Evolutionary conservation across 1,284 basidiomycete species (phyloP), one percentile per base, ranked within the genome.

Genomic region (Cryptococcus neoformans): DNA sequence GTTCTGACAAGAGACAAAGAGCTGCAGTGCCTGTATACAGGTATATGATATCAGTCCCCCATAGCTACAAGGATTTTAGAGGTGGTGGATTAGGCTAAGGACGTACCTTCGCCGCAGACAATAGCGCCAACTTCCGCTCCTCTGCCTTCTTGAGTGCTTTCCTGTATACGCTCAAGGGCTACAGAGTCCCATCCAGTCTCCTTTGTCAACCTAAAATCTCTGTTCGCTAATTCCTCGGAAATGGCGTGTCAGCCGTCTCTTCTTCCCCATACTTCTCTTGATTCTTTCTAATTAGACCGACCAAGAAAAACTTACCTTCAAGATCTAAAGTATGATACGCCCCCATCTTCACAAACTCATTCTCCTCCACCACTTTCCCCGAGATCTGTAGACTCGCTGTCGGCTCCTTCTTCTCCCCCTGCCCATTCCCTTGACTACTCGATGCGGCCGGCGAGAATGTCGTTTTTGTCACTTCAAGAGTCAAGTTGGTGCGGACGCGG

Each of bases 111-210:
- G 40, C 96, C 95, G 59, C 92, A 92, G 1, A 99, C 91, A 14
- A 99, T 84, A 0, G 96, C 96, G 8, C 90, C 96, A 1, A 99
- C 90, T 74, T 99, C 95, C 2, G 96, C 96, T 0, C 94, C 92
- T 66, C 88, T 82, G 17, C 92, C 93, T n/a, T 91, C 92, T 49
- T 90, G 82, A 56, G 90, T 92, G 39, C 92, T 85, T 66, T 99
- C 96, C 53, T 88, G 82, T 0, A 99, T 84, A 34, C 94, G 82
- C 51, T 87, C 83, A 21, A 90, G 75, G 6, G 93, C 88, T 53
- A 99, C 80, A 57, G 87, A 89, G 72, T 99, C 96, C 96, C 96
- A 99, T 34, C 83, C 81, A 52, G 87, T 85, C 0, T 79, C 75
- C 76, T 99, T 99, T 69, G 90, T 88, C 64, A 99, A 88, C 44